These are phyloP conservation scores for Talaromyces marneffei DNA, from an alignment of 2,329 filamentous ascomycete genomes.

Conservation along the genomic window DNA sequence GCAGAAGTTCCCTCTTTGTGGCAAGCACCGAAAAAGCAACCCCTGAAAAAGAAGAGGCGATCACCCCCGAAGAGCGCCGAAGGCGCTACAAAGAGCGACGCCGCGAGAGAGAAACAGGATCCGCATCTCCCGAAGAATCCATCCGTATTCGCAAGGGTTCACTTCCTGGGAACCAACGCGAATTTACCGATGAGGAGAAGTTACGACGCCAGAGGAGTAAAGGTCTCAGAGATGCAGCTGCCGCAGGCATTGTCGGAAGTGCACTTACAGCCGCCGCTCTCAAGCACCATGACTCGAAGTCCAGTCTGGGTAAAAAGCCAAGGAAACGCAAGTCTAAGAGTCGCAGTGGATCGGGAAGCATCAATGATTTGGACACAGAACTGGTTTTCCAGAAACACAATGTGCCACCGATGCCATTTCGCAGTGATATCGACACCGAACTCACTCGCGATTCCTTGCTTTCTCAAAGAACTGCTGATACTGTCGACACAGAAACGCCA, in stretches of 20 bases:
- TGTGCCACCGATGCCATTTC: slow-evolving; percentile 78
- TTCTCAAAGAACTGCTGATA: slow-evolving; percentile 67
- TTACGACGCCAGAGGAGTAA: slow-evolving; percentile 51
- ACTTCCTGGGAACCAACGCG: slow-evolving; percentile 32
- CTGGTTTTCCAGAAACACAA: slow-evolving; percentile 50
- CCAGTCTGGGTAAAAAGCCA: slow-evolving; percentile 45
- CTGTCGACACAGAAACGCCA: slow-evolving; percentile 57
- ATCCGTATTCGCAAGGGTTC: slow-evolving; percentile 41
- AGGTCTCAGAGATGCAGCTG: slow-evolving; percentile 50
- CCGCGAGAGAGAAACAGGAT: slow-evolving; percentile 48
- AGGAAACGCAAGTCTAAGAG: slow-evolving; percentile 44
- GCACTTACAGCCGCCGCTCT: slow-evolving; percentile 58
- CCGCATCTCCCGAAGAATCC: slow-evolving; percentile 43
- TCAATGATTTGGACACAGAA: slow-evolving; percentile 54
- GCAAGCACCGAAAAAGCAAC: slow-evolving; percentile 48
- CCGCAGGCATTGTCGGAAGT: slow-evolving; percentile 51
- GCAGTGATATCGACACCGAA: slow-evolving; percentile 81
- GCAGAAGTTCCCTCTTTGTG: slow-evolving; percentile 54
- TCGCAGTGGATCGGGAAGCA: slow-evolving; percentile 46
- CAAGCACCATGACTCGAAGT: slow-evolving; percentile 59
- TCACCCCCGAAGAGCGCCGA: slow-evolving; percentile 48
- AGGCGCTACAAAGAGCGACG: slow-evolving; percentile 49
- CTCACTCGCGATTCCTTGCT: slow-evolving; percentile 81
- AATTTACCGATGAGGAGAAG: slow-evolving; percentile 47
- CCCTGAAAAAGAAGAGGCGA: slow-evolving; percentile 53